Percentiles rank a stretch among this genome's conserved stretches.
Evolutionary conservation across 805 yeast genomes (phyloP).

Genomic region (Pichia exigua): DNA sequence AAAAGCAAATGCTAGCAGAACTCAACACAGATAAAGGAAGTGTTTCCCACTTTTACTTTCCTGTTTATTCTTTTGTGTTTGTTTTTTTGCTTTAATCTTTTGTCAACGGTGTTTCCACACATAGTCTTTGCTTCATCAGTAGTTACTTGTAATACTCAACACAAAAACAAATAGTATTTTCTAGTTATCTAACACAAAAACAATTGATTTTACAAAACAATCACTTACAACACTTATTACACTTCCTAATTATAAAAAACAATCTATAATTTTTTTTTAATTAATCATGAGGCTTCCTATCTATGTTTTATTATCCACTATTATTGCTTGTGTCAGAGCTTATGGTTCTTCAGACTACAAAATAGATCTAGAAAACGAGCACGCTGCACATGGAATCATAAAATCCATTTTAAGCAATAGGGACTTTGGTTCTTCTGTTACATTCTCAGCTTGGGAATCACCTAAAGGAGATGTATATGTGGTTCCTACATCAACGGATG

Average conservation of each 20-base stretch:
- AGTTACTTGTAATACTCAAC: not conserved
- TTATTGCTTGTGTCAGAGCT: not conserved
- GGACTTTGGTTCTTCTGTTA: slow-evolving; percentile 11
- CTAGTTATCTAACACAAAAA: not conserved
- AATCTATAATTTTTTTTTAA: not conserved
- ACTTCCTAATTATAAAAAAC: not conserved
- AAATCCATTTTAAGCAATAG: slow-evolving; percentile 17
- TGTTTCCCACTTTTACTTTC: not conserved
- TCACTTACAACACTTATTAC: not conserved
- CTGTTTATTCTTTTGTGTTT: not conserved
- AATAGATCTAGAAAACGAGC: not conserved
- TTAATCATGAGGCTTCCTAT: not conserved
- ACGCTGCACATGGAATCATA: slow-evolving; percentile 10
- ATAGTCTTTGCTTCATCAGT: not conserved
- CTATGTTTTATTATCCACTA: not conserved
- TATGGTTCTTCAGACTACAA: not conserved
- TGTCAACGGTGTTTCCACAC: not conserved
- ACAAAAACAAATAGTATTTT: not conserved
- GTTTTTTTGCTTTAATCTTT: not conserved
- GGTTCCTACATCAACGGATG: slow-evolving; percentile 15
- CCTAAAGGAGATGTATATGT: slow-evolving; percentile 20
- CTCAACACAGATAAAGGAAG: too few species aligned
- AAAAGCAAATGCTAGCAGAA: too few species aligned
- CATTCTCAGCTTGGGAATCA: slow-evolving; percentile 23
- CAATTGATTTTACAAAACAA: not conserved